Evolutionary conservation across 176 grass and related monocot species (phyloP), one percentile per base, ranked within the genome.

Genomic region (Alloteropsis semialata): DNA sequence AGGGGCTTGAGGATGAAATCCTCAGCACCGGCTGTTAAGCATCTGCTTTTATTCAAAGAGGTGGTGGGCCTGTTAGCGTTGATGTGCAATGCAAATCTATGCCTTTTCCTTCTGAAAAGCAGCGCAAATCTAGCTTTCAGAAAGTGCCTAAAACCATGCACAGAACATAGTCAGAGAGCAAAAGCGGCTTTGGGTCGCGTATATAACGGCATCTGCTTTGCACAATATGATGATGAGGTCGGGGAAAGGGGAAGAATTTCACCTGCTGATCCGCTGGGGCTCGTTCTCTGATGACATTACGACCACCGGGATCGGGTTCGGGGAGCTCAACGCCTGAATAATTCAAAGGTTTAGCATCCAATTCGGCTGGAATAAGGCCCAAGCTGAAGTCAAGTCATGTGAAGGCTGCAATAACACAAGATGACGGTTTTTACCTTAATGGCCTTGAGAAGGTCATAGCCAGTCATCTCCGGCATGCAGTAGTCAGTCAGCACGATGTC

Each of bases 221-320:
- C 42, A 33, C 50, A 13, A 13, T 19, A 32, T 10, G 12, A 74
- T 43, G 53, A 73, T 69, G 56, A 39, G 34, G 22, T 22, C 19
- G 11, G 53, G 13, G 49, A 36, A 37, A 74, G 24, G 49, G 24
- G 51, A 8, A 7, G 56, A 63, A 83, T 22, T 30, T 58, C 42
- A 97, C 95, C 95, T 98, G 92, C 70, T 98, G 82, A 95, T 98
- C 81, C 92, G 76, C 75, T 95, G 90, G 15, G 92, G 95, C 72
- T 98, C 92, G 50, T 98, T 92, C 90, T 98, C 95, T 46, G 95
- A 98, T 41, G 95, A 98, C 95, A 98, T 98, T 79, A 98, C 76
- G 45, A 98, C 84, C 8, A 98, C 92, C 15, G 95, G 95, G 38
- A 98, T 95, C 21, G 90, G 75, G 55, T 84, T 98, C 56, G 76